Percentiles rank a stretch among this genome's conserved stretches.
These are phyloP conservation scores for Notholithocarpus densiflorus DNA, from an alignment of 306 rosid species.

Conservation along the genomic window DNA sequence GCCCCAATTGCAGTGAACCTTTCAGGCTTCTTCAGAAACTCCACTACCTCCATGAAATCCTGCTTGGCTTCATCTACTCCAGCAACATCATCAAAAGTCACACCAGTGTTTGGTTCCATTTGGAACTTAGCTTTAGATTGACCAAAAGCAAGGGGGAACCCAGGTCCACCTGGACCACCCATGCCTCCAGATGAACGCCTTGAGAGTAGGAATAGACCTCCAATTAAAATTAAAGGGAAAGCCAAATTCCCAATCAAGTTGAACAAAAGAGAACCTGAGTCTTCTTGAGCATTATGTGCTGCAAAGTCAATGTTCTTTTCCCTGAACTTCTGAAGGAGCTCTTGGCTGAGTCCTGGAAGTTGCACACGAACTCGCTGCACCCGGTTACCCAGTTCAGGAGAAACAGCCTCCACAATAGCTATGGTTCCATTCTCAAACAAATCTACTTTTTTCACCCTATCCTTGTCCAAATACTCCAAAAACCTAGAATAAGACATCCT, in stretches of 20 bases:
- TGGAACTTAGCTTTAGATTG: constrained; percentile 97
- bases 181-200: constrained; percentile 94
- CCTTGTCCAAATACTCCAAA: constrained; percentile 91
- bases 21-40: constrained; percentile 94
- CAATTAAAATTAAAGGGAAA: constrained; percentile 82
- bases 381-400: constrained; percentile 85
- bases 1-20: constrained; percentile 99
- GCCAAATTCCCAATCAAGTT: constrained; percentile 93
- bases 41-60: constrained; percentile 98
- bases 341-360: constrained; percentile 96
- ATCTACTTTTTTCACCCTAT: constrained; percentile 86
- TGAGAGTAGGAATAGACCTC: constrained; percentile 89
- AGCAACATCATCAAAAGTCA: constrained; percentile 96
- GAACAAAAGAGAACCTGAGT: constrained; percentile 75
- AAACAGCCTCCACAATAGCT: constrained; percentile 89
- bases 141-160: constrained; percentile 83
- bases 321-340: constrained; percentile 94
- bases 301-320: constrained; percentile 95
- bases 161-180: constrained; percentile 98
- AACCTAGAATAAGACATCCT: constrained; percentile 97
- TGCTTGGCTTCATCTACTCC: constrained; percentile 99
- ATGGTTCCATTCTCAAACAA: constrained; percentile 86
- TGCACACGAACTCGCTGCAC: constrained; percentile 93
- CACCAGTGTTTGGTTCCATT: constrained; percentile 98
- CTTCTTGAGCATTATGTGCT: constrained; percentile 98